Percentiles rank a stretch among this genome's conserved stretches.
phyloP scores from a whole-genome alignment of 2,329 filamentous ascomycete genomes.

The Pseudofabraea citricarpa region DNA sequence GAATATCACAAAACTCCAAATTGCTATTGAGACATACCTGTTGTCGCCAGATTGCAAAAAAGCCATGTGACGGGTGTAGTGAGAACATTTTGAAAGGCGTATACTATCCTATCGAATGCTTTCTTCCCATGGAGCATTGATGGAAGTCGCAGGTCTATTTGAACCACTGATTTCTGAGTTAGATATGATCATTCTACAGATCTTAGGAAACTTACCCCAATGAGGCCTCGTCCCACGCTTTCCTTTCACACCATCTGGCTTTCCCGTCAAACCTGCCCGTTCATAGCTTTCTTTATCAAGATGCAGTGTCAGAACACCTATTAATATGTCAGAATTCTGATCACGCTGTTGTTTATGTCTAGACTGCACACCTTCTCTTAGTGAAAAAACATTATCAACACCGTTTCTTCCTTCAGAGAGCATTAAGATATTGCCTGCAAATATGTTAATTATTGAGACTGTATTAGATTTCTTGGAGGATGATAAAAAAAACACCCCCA shows the following conservation, averaged over 20 bases:
- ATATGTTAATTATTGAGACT: not conserved
- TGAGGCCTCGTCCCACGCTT: constrained; percentile 58
- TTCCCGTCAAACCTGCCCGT: constrained; percentile 72
- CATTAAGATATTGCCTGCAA: constrained; percentile 71
- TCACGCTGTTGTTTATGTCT: not conserved
- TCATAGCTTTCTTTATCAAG: constrained; percentile 81
- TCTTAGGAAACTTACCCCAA: constrained; percentile 54
- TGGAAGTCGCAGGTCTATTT: constrained; percentile 67
- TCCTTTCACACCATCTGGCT: constrained; percentile 55
- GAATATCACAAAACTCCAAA: constrained; percentile 8
- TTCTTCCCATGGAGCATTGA: constrained; percentile 82
- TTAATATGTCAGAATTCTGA: not conserved
- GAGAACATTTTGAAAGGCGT: constrained; percentile 76
- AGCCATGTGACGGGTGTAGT: constrained; percentile 68
- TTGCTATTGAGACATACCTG: constrained; percentile 41
- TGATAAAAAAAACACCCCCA: constrained; percentile 1
- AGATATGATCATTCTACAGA: constrained; percentile 14
- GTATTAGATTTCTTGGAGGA: too few species aligned
- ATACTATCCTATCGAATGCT: constrained; percentile 71
- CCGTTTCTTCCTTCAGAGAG: constrained; percentile 71
- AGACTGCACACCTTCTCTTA: constrained; percentile 56
- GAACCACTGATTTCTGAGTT: constrained; percentile 53
- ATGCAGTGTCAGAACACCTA: constrained; percentile 69
- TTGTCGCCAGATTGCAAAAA: constrained; percentile 58
- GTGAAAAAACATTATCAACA: constrained; percentile 66